Conservation (phyloP, 225 moss, liverwort and hornwort genomes). For the Bryum argenteum region DNA sequence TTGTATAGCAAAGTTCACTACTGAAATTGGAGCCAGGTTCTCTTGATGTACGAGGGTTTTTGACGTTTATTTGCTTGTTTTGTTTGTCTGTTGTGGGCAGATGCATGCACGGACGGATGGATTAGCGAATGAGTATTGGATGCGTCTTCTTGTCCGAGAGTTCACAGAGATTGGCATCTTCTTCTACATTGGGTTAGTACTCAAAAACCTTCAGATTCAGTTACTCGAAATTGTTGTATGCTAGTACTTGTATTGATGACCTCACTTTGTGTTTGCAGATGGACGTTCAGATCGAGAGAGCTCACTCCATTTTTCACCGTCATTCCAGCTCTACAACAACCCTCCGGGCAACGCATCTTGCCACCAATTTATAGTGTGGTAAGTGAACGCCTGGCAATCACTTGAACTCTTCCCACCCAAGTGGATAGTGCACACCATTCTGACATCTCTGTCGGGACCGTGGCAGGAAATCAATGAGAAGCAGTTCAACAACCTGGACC, state of each 20-base stretch:
- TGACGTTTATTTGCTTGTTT: no score
- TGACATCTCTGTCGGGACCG: conserved; percentile 10
- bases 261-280: conserved; percentile 54
- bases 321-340: conserved; percentile 61
- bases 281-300: conserved; percentile 86
- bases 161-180: conserved; percentile 79
- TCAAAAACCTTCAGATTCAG: not conserved
- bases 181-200: conserved; percentile 74
- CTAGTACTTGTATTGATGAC: not conserved
- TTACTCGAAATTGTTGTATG: not conserved
- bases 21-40: not conserved
- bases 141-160: conserved; percentile 77
- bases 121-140: conserved; percentile 80
- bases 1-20: no score
- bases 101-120: conserved; percentile 81
- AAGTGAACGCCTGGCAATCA: conserved; percentile 15
- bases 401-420: conserved; percentile 10
- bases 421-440: conserved; percentile 5
- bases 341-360: conserved; percentile 60
- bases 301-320: conserved; percentile 82
- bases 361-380: conserved; percentile 91
- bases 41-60: not conserved
- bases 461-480: conserved; percentile 87
- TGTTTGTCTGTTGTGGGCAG: conserved; percentile 42
- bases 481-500: conserved; percentile 82